Conservation (phyloP, 306 rosid genomes). For the Gastrolobium villosum region DNA sequence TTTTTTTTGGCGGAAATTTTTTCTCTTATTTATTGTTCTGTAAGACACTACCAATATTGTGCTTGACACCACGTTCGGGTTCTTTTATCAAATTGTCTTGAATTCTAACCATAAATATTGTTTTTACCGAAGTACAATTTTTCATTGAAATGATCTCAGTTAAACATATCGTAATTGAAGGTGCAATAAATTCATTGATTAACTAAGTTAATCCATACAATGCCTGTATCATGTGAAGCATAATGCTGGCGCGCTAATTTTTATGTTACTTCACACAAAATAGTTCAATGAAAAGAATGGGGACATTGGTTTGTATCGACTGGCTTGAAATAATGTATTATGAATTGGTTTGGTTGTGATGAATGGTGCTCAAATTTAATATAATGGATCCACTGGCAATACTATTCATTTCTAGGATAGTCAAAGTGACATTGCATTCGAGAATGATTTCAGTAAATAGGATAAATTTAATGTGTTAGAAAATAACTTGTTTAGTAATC, state of each 20-base stretch:
- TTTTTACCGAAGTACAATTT: not conserved
- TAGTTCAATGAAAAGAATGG: not conserved
- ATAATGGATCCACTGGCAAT: not conserved
- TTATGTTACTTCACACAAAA: not conserved
- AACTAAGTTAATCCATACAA: not conserved
- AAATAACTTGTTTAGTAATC: not conserved
- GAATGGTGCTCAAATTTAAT: not conserved
- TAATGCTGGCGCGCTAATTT: not conserved
- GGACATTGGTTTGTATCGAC: not conserved
- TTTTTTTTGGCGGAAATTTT: not conserved
- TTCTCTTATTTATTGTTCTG: not conserved
- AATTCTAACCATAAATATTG: not conserved
- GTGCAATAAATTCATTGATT: not conserved
- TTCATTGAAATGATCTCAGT: not conserved
- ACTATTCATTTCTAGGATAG: not conserved
- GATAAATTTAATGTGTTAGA: not conserved
- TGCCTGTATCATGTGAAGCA: not conserved
- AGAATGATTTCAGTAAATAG: not conserved
- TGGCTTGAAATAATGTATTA: constrained; percentile 9
- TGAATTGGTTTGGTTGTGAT: not conserved
- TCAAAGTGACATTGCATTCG: not conserved
- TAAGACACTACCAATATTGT: not conserved
- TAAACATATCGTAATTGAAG: not conserved
- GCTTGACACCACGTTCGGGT: not conserved
- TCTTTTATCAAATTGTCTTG: not conserved